A percentile compares a stretch with the other conserved stretches of the same genome.
Evolutionary conservation across 495 filamentous ascomycete species (phyloP).

Genomic region (Evansstolkia leycettana): DNA sequence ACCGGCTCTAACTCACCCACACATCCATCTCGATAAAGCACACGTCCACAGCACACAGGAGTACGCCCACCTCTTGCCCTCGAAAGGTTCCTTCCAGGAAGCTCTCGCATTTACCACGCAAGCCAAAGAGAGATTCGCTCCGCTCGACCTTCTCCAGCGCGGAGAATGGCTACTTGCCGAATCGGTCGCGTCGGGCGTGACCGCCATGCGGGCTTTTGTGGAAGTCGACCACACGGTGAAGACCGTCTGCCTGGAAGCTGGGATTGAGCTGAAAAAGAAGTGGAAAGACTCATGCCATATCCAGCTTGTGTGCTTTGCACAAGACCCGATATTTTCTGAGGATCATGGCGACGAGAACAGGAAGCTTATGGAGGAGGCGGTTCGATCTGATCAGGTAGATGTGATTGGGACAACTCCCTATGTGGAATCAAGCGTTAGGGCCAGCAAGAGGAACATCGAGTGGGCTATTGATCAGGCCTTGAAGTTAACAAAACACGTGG

Average conservation of each 20-base stretch:
- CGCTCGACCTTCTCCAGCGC: constrained; percentile 45
- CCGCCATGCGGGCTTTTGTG: constrained; percentile 60
- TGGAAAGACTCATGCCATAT: constrained; percentile 44
- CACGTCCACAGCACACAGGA: constrained; percentile 48
- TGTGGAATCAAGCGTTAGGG: constrained; percentile 42
- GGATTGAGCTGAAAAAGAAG: constrained; percentile 41
- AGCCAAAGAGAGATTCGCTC: constrained; percentile 51
- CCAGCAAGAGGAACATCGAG: constrained; percentile 44
- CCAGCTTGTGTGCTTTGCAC: constrained; percentile 65
- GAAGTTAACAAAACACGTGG: constrained; percentile 41
- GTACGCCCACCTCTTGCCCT: constrained; percentile 47
- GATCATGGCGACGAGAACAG: constrained; percentile 32
- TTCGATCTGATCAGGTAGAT: constrained; percentile 31
- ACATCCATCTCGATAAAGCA: constrained; percentile 68
- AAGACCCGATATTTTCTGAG: constrained; percentile 54
- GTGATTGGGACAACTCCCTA: constrained; percentile 61
- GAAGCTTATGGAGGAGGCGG: constrained; percentile 35
- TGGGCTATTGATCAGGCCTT: constrained; percentile 46
- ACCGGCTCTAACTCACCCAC: constrained; percentile 59
- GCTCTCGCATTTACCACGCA: constrained; percentile 47
- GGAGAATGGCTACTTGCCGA: constrained; percentile 56
- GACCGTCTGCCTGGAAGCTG: constrained; percentile 45
- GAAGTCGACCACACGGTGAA: constrained; percentile 57
- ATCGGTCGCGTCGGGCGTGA: constrained; percentile 54
- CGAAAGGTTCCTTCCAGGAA: constrained; percentile 50